A percentile compares a stretch with the other conserved stretches of the same genome.
Evolutionary conservation across 495 filamentous ascomycete genomes (phyloP).

Genomic region (Neurospora cerealis): DNA sequence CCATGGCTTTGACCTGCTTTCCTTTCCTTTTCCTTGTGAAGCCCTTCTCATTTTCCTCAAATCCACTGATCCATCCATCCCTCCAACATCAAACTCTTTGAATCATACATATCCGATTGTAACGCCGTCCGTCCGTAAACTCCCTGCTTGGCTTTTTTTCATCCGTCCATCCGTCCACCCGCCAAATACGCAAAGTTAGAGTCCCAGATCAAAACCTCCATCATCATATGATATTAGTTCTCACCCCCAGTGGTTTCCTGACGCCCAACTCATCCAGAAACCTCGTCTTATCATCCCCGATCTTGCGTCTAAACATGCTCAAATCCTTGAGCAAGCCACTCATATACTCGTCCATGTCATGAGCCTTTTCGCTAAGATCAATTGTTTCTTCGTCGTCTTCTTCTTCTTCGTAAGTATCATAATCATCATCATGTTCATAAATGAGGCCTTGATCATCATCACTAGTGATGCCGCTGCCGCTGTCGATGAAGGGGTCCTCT

Average conservation of each 20-base stretch:
- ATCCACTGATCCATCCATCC: background rate
- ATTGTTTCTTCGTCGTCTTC: constrained; percentile 12
- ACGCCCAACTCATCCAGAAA: constrained; percentile 29
- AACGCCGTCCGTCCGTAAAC: background rate
- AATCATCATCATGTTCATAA: constrained; percentile 8
- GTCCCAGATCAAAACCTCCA: constrained; percentile 6
- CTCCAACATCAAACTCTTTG: background rate
- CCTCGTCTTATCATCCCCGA: constrained; percentile 61
- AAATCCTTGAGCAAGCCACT: constrained; percentile 67
- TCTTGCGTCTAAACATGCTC: constrained; percentile 70
- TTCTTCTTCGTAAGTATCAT: constrained; percentile 13
- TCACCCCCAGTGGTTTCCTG: constrained; percentile 19
- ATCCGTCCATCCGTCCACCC: background rate
- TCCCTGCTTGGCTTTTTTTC: background rate
- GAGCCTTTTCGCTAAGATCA: constrained; percentile 21
- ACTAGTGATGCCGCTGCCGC: background rate
- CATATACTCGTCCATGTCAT: constrained; percentile 59
- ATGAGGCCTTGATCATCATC: background rate
- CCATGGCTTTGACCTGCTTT: background rate
- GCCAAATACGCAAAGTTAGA: background rate
- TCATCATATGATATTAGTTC: constrained; percentile 11
- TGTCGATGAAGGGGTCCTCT: background rate
- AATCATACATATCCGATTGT: background rate
- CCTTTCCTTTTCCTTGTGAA: background rate
- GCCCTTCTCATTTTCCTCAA: background rate